Conservation (phyloP, 2,329 filamentous ascomycete genomes). For the Ophiocordyceps unilateralis region DNA sequence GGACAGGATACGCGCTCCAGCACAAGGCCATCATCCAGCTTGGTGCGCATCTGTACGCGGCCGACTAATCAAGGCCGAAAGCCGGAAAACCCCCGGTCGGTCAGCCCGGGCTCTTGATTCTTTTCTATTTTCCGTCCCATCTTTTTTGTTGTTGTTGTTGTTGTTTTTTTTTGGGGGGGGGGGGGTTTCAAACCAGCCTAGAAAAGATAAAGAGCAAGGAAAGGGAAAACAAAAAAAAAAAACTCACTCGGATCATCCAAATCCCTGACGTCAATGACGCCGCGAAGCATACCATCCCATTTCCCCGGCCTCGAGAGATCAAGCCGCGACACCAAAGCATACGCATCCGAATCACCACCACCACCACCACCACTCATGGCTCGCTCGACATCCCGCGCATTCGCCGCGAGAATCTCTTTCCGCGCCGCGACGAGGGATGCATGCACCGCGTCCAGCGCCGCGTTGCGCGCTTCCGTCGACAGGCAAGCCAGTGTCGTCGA, state of each 20-base stretch:
- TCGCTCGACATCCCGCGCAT: constrained; percentile 61
- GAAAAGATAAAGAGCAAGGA: no score
- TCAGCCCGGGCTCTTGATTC: background rate
- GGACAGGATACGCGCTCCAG: constrained; percentile 84
- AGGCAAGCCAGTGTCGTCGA: constrained; percentile 74
- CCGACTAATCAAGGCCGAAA: constrained; percentile 50
- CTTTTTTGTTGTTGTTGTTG: no score
- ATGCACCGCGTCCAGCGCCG: constrained; percentile 71
- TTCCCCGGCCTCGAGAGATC: constrained; percentile 78
- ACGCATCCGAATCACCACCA: constrained; percentile 58
- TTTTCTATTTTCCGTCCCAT: no score
- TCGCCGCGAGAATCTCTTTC: constrained; percentile 68
- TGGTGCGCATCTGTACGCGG: constrained; percentile 64
- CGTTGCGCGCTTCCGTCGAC: constrained; percentile 59
- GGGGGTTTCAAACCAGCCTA: no score
- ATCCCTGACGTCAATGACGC: constrained; percentile 72
- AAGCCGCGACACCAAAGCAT: constrained; percentile 72
- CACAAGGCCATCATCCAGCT: constrained; percentile 69
- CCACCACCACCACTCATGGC: constrained; percentile 64
- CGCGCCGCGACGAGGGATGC: constrained; percentile 52
- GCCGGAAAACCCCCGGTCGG: background rate
- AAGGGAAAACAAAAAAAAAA: constrained; percentile 5
- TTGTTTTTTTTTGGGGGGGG: no score
- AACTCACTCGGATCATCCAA: constrained; percentile 68
- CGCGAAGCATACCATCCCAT: constrained; percentile 95